These are phyloP conservation scores for Trifolium pratense DNA, from an alignment of 306 rosid species.

Conservation along the genomic window DNA sequence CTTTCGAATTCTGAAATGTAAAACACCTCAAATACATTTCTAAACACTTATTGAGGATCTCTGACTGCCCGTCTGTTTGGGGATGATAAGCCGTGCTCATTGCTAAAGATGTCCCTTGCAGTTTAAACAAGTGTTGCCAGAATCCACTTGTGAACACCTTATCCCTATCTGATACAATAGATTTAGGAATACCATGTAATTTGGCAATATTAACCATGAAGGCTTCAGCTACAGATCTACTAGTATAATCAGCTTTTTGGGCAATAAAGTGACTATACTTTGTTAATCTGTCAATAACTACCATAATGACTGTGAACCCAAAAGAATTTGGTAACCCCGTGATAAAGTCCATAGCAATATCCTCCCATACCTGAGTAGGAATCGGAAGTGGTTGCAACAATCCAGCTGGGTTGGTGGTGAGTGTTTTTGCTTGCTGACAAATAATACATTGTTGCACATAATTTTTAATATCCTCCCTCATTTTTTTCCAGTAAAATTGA, in stretches of 20 bases:
- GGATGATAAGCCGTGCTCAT: background rate
- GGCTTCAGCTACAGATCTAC: background rate
- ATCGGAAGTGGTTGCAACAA: background rate
- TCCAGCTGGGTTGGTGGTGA: background rate
- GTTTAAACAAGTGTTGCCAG: background rate
- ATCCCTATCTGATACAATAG: background rate
- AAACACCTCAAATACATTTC: background rate
- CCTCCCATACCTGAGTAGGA: background rate
- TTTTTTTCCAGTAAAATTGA: too few relatives aligned
- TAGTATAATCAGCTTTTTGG: background rate
- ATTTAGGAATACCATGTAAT: background rate
- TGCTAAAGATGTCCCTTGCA: background rate
- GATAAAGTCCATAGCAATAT: background rate
- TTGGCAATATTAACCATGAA: background rate
- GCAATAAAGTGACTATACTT: background rate
- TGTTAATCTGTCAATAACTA: background rate
- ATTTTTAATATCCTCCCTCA: too few relatives aligned
- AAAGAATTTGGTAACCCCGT: fast-evolving
- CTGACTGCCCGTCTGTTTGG: background rate
- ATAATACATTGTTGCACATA: too few relatives aligned
- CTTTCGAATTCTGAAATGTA: too few relatives aligned
- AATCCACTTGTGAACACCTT: background rate
- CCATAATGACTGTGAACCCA: too few relatives aligned
- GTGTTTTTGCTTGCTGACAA: background rate
- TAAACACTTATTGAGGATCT: background rate